These are phyloP conservation scores for Paracamarosporium sp. DNA, from an alignment of 2,329 filamentous ascomycete genomes.

Conservation along the genomic window DNA sequence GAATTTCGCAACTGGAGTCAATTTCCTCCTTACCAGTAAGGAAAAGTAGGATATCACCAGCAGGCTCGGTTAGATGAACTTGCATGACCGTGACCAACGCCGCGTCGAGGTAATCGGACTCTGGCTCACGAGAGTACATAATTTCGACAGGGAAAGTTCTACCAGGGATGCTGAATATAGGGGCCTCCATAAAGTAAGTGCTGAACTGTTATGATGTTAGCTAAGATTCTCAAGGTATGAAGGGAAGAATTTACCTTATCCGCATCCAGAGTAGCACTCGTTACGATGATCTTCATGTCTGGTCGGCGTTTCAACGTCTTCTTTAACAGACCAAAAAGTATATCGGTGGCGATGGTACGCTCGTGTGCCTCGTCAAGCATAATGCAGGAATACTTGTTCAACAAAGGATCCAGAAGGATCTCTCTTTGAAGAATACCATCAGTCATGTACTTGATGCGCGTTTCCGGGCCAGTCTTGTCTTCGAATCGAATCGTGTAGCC, in stretches of 20 bases:
- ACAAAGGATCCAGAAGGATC: constrained; percentile 92
- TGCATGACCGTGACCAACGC: constrained; percentile 98
- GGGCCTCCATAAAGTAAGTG: constrained; percentile 92
- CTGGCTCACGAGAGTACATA: constrained; percentile 92
- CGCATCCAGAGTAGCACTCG: constrained; percentile 96
- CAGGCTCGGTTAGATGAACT: constrained; percentile 90
- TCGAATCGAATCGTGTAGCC: constrained; percentile 99
- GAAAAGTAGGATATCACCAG: constrained; percentile 95
- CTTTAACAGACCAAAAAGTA: constrained; percentile 95
- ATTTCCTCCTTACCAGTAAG: constrained; percentile 98
- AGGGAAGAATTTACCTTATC: constrained; percentile 65
- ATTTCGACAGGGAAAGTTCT: constrained; percentile 95
- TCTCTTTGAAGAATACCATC: constrained; percentile 98
- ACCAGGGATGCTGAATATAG: constrained; percentile 95
- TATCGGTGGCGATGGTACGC: constrained; percentile 94
- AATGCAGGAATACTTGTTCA: constrained; percentile 94
- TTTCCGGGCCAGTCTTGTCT: constrained; percentile 87
- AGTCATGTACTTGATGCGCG: constrained; percentile 99
- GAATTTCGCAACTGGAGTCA: constrained; percentile 89
- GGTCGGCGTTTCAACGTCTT: constrained; percentile 81
- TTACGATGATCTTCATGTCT: constrained; percentile 98
- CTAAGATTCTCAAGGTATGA: too few relatives aligned
- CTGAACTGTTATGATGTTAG: constrained; percentile 65
- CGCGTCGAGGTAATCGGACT: constrained; percentile 93
- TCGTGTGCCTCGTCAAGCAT: constrained; percentile 99